phyloP scores from a whole-genome alignment of 345 rosid genomes.

The Pugionium cornutum region DNA sequence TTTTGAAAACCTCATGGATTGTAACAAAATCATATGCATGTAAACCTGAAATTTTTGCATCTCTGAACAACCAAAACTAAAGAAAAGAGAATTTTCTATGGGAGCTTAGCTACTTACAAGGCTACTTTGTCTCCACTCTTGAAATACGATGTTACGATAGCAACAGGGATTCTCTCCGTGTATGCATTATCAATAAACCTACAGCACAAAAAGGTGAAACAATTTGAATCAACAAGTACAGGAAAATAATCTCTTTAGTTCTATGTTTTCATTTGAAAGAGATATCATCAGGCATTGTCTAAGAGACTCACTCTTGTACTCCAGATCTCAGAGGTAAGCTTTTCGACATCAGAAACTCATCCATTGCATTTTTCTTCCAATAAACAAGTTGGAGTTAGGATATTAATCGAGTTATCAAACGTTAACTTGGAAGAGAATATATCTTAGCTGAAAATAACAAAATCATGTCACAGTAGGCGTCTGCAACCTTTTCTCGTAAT shows the following conservation, averaged over 20 bases:
- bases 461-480: constrained; percentile 6
- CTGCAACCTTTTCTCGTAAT: constrained; percentile 73
- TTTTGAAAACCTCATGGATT: too few relatives aligned
- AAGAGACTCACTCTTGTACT: constrained; percentile 67
- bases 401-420: constrained; percentile 14
- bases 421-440: neutral
- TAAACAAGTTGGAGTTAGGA: constrained; percentile 33
- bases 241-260: neutral
- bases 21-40: too few relatives aligned
- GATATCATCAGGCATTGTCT: constrained; percentile 7
- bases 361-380: constrained; percentile 77
- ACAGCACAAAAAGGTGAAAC: constrained; percentile 35
- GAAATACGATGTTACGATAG: constrained; percentile 61
- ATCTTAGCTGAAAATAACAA: constrained; percentile 19
- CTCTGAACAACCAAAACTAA: too few relatives aligned
- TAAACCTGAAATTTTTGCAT: too few relatives aligned
- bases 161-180: constrained; percentile 62
- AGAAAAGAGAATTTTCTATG: neutral
- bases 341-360: constrained; percentile 64
- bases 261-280: constrained; percentile 8
- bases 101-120: constrained; percentile 47
- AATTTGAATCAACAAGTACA: neutral
- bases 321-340: constrained; percentile 82
- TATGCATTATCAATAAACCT: constrained; percentile 77
- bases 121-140: constrained; percentile 77